These are phyloP conservation scores for Grosmannia clavigera DNA, from an alignment of 2,329 filamentous ascomycete genomes.

Conservation along the genomic window DNA sequence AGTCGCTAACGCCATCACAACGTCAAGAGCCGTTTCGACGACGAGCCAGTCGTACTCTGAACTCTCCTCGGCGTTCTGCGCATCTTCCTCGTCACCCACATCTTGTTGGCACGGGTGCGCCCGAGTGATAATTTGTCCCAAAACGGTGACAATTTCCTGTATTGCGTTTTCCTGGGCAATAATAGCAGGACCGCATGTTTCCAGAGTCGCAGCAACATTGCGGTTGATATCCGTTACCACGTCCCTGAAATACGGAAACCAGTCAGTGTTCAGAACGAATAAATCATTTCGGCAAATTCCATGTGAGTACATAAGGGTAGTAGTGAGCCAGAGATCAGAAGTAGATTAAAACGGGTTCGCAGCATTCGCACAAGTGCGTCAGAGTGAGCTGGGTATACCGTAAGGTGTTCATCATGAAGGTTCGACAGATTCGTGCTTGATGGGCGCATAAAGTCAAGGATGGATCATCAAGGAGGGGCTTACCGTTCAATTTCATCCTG, in stretches of 20 bases:
- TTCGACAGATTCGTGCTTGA: background rate
- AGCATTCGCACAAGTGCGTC: constrained; percentile 80
- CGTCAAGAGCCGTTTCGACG: constrained; percentile 86
- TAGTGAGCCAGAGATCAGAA: constrained; percentile 23
- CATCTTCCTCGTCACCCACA: constrained; percentile 68
- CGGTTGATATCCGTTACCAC: constrained; percentile 93
- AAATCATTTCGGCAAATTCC: no score
- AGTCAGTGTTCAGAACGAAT: constrained; percentile 5
- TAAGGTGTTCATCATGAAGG: constrained; percentile 68
- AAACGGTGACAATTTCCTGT: constrained; percentile 61
- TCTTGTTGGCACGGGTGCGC: constrained; percentile 90
- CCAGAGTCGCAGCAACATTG: constrained; percentile 80
- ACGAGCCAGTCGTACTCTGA: constrained; percentile 98
- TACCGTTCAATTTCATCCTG: constrained; percentile 87
- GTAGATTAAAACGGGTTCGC: constrained; percentile 60
- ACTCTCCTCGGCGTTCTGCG: constrained; percentile 57
- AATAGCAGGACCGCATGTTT: constrained; percentile 79
- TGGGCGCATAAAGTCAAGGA: constrained; percentile 29
- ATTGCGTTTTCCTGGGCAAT: constrained; percentile 62
- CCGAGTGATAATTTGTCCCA: constrained; percentile 73
- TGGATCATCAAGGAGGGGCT: constrained; percentile 51
- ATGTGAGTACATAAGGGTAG: background rate
- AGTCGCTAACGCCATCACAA: constrained; percentile 70
- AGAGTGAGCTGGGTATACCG: constrained; percentile 99
- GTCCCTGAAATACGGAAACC: constrained; percentile 37